Conservation (phyloP, 495 filamentous ascomycete species). For the Podospora appendiculata region DNA sequence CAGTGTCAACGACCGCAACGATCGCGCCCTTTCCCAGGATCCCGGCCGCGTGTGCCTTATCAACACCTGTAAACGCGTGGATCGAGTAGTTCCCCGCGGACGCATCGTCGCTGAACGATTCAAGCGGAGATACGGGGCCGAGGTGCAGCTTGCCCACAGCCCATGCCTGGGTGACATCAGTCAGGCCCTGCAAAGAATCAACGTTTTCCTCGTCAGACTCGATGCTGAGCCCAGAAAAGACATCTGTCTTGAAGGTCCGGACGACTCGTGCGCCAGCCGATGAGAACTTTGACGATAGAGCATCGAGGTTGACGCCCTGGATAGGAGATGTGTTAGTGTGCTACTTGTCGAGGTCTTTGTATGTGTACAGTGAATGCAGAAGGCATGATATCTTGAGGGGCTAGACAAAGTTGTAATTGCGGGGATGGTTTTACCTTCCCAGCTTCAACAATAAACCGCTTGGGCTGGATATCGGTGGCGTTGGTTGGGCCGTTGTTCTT, state of each 20-base stretch:
- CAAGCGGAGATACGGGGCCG: neutral
- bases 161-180: slow-evolving; percentile 18
- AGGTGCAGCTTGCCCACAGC: slow-evolving; percentile 16
- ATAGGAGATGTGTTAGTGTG: too few species aligned
- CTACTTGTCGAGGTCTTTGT: too few species aligned
- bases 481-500: neutral
- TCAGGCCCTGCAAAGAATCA: slow-evolving; percentile 14
- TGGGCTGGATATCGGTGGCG: neutral
- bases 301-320: slow-evolving; percentile 3
- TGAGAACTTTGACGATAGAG: slow-evolving; percentile 1
- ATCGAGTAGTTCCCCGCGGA: slow-evolving; percentile 19
- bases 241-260: slow-evolving; percentile 23
- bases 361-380: too few species aligned
- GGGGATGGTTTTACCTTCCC: slow-evolving; percentile 1
- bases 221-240: slow-evolving; percentile 24
- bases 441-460: slow-evolving; percentile 10
- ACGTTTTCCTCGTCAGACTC: slow-evolving; percentile 16
- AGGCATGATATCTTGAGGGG: neutral
- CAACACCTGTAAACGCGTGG: slow-evolving; percentile 23
- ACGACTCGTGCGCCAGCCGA: slow-evolving; percentile 7
- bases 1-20: slow-evolving; percentile 33
- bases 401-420: neutral
- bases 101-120: slow-evolving; percentile 13
- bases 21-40: slow-evolving; percentile 22
- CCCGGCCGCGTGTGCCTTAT: slow-evolving; percentile 21